Conservation (phyloP, 495 filamentous ascomycete genomes). For the Lasiosphaeria miniovina region DNA sequence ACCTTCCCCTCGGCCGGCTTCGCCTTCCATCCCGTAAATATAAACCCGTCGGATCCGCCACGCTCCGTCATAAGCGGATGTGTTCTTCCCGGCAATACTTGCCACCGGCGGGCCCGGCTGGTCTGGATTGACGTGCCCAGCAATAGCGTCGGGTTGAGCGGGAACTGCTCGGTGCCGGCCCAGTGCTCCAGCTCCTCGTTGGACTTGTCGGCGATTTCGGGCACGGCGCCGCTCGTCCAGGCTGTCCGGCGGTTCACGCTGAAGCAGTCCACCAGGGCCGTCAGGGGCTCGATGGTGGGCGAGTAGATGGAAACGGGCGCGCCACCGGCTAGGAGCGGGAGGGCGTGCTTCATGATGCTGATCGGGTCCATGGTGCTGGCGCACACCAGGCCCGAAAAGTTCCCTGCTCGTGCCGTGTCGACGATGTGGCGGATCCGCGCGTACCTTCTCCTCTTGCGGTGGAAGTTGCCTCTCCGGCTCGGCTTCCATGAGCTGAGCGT, state of each 20-base stretch:
- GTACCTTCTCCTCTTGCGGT: conserved; percentile 84
- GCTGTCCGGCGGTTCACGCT: conserved; percentile 71
- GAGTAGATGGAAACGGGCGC: conserved; percentile 83
- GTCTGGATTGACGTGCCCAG: conserved; percentile 79
- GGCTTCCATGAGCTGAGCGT: conserved; percentile 64
- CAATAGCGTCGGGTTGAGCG: conserved; percentile 76
- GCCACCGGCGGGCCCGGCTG: conserved; percentile 70
- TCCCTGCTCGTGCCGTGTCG: conserved; percentile 67
- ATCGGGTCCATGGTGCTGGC: conserved; percentile 75
- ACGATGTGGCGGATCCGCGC: conserved; percentile 62
- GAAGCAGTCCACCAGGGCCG: conserved; percentile 73
- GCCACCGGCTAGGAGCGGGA: conserved; percentile 79
- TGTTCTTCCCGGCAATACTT: conserved; percentile 87
- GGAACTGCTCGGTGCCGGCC: conserved; percentile 65
- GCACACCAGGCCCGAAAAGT: conserved; percentile 79
- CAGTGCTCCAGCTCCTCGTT: conserved; percentile 44
- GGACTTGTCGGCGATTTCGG: conserved; percentile 36
- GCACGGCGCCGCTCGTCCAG: conserved; percentile 47
- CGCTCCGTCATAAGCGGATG: conserved; percentile 88
- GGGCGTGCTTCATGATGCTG: conserved; percentile 65
- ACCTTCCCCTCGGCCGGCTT: conserved; percentile 73
- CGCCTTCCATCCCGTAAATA: conserved; percentile 81
- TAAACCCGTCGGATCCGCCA: conserved; percentile 85
- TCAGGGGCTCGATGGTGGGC: conserved; percentile 72
- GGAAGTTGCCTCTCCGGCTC: conserved; percentile 74